phyloP scores from a whole-genome alignment of 768 basidiomycete species.

The Phaeotremella skinneri region DNA sequence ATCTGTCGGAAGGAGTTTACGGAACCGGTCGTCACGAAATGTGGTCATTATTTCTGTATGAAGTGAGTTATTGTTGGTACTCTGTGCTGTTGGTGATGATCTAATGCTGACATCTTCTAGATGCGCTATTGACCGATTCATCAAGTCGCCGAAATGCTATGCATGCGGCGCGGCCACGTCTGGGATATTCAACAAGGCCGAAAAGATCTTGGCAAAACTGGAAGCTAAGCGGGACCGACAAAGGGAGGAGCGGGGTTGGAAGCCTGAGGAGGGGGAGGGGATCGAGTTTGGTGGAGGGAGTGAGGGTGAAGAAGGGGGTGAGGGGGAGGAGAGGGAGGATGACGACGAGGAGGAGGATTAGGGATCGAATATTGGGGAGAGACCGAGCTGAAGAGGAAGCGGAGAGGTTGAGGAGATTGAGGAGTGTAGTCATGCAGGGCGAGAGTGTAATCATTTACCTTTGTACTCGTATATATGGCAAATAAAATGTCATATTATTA shows the following conservation, averaged over 20 bases:
- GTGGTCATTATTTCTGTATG: slow-evolving; percentile 94
- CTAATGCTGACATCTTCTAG: slow-evolving; percentile 23
- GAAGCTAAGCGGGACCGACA: slow-evolving; percentile 65
- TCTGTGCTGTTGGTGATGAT: not conserved
- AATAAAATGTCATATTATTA: no score
- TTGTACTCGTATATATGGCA: no score
- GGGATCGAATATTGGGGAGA: not conserved
- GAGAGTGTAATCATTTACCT: no score
- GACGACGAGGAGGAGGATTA: not conserved
- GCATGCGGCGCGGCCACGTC: slow-evolving; percentile 91
- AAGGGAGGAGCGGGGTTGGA: slow-evolving; percentile 55
- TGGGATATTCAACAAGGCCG: slow-evolving; percentile 87
- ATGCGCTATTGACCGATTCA: slow-evolving; percentile 92
- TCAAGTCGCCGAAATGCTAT: slow-evolving; percentile 83
- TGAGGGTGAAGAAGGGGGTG: slow-evolving; percentile 55
- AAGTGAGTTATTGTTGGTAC: slow-evolving; percentile 51
- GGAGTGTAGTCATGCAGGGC: no score
- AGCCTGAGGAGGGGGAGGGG: slow-evolving; percentile 38
- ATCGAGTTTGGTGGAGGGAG: slow-evolving; percentile 42
- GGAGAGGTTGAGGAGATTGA: no score
- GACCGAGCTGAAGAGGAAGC: no score
- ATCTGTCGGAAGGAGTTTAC: slow-evolving; percentile 93
- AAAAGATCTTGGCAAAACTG: slow-evolving; percentile 88
- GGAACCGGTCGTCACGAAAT: slow-evolving; percentile 91
- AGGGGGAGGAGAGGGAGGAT: slow-evolving; percentile 39